Evolutionary conservation across 306 rosid genomes (phyloP).

Genomic region (cucumber (Cucumis sativus)): Cucumber_9930_V3 NC_026660.2:2101501-2102000

Average conservation of each 20-base stretch:
- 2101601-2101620: background rate
- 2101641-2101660: background rate
- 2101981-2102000: background rate
- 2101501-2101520: conserved; percentile 65
- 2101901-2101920: too few relatives aligned
- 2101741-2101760: background rate
- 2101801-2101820: background rate
- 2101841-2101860: background rate
- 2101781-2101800: background rate
- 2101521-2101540: conserved; percentile 92
- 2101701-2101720: background rate
- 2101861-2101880: too few relatives aligned
- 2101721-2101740: background rate
- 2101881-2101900: too few relatives aligned
- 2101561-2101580: background rate
- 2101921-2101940: background rate
- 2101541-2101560: conserved; percentile 47
- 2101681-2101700: background rate
- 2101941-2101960: background rate
- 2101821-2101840: background rate
- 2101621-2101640: background rate
- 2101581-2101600: background rate
- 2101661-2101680: background rate
- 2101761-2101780: background rate
- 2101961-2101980: background rate